Evolutionary conservation across 768 basidiomycete species (phyloP).

Genomic region (Hericium alpestre): DNA sequence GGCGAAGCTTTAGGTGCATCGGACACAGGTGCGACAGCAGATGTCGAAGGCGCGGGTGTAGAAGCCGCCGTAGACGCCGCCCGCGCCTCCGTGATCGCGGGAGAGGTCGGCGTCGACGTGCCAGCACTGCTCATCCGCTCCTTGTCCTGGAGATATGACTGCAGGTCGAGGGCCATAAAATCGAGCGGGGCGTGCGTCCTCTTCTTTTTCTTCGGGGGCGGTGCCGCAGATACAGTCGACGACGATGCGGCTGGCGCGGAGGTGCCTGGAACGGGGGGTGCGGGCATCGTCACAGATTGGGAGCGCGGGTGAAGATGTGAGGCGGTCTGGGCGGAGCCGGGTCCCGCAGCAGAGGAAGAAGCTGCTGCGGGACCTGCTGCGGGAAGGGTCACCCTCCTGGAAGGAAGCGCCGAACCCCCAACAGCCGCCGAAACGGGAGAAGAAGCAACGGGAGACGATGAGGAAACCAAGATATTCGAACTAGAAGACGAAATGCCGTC

Average conservation of each 20-base stretch:
- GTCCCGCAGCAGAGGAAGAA: no score
- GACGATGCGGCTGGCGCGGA: no score
- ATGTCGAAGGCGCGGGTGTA: no score
- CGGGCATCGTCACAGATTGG: no score
- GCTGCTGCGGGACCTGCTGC: no score
- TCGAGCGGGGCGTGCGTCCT: not conserved
- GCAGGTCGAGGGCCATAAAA: not conserved
- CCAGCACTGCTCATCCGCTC: not conserved
- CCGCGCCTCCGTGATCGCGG: not conserved
- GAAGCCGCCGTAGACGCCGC: not conserved
- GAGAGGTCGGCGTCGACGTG: not conserved
- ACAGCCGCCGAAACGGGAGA: no score
- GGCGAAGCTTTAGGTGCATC: not conserved
- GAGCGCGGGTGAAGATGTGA: no score
- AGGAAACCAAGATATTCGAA: not conserved
- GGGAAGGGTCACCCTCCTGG: no score
- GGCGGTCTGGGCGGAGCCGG: no score
- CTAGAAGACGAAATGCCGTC: not conserved
- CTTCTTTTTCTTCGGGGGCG: not conserved
- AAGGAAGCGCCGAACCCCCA: no score
- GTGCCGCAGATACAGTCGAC: no score
- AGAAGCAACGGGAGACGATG: not conserved
- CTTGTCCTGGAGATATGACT: not conserved
- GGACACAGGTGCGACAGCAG: not conserved
- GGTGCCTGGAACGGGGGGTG: no score